Base-by-base conservation (phyloP, 148 eudicot genomes). In the Camellia sinensis region DNA sequence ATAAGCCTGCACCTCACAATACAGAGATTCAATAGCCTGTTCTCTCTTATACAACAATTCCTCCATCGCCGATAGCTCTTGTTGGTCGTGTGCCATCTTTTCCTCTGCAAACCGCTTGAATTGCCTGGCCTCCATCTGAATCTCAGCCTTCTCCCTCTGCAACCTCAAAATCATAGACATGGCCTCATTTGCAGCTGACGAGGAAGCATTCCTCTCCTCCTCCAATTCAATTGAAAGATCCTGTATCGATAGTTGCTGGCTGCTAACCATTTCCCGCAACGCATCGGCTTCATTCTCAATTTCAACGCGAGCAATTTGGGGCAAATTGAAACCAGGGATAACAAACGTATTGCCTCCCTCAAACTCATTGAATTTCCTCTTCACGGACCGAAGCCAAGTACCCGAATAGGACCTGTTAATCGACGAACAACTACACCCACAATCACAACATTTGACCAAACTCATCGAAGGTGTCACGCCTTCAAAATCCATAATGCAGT, bases 131-230 rank as follows among this genome's bases (percentile, higher is more conserved):
- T 92, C 96, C 96, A 92, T 90, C 63, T 90, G 88, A 63, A 89
- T 81, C 83, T 90, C 92, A 4, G 96, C 96, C 84, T 93, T 96
- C 83, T 96, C 99, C 73, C 94, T 89, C 80, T 96, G 98, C 86
- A 96, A 82, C 87, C 97, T 92, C 87, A 93, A 84, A 48, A 96
- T 96, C 99, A 96, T 96, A 0, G 99, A 93, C 99, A 96, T 96
- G 17, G 99, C 97, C 87, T 96, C 99, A 71, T 88, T 92, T 13
- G 99, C 92, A 80, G 99, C 97, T 2, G 99, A 93, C 0, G 99
- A 93, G 54, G 99, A 83, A 0, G 99, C 99, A 65, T 96, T 90
- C 80, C 99, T 92, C 85, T 96, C 99, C 84, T 96, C 97, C 40
- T 96, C 99, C 89, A 96, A 80, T 61, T 96, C 99, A 29, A 80